These are phyloP conservation scores for Phytophthora constricta DNA, from an alignment of 352 stramenopile species.

Conservation along the genomic window DNA sequence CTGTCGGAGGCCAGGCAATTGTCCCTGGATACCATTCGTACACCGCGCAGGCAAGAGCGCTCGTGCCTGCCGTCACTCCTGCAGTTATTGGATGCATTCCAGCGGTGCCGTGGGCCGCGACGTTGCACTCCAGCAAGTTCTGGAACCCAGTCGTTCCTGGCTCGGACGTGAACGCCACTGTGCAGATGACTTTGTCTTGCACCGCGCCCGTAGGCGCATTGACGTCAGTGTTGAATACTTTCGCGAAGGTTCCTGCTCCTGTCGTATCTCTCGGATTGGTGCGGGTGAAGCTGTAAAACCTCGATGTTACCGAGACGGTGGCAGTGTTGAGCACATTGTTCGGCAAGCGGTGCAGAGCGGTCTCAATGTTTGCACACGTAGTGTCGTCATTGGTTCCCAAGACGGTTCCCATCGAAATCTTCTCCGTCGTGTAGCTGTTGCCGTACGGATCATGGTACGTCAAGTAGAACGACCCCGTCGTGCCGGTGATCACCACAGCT, in stretches of 20 bases:
- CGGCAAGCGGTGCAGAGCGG: slow-evolving; percentile 48
- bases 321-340: slow-evolving; percentile 83
- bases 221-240: slow-evolving; percentile 5
- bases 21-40: slow-evolving; percentile 36
- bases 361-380: slow-evolving; percentile 50
- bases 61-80: neutral
- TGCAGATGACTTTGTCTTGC: slow-evolving; percentile 30
- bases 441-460: slow-evolving; percentile 83
- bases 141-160: slow-evolving; percentile 66
- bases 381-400: too few relatives aligned
- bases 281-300: slow-evolving; percentile 39
- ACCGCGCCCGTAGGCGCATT: neutral
- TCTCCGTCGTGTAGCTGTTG: slow-evolving; percentile 63
- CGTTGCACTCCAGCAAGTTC: slow-evolving; percentile 57
- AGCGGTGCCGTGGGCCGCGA: slow-evolving; percentile 28
- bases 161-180: slow-evolving; percentile 54
- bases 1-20: neutral
- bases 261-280: slow-evolving; percentile 7
- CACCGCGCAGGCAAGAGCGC: slow-evolving; percentile 34
- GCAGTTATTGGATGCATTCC: slow-evolving; percentile 51
- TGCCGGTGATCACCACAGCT: slow-evolving; percentile 6
- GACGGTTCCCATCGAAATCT: slow-evolving; percentile 44
- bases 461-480: slow-evolving; percentile 38
- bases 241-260: neutral
- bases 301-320: slow-evolving; percentile 30